These are phyloP conservation scores for Miscanthus lutarioriparius DNA, from an alignment of 176 grass and related monocot genomes.

Conservation along the genomic window DNA sequence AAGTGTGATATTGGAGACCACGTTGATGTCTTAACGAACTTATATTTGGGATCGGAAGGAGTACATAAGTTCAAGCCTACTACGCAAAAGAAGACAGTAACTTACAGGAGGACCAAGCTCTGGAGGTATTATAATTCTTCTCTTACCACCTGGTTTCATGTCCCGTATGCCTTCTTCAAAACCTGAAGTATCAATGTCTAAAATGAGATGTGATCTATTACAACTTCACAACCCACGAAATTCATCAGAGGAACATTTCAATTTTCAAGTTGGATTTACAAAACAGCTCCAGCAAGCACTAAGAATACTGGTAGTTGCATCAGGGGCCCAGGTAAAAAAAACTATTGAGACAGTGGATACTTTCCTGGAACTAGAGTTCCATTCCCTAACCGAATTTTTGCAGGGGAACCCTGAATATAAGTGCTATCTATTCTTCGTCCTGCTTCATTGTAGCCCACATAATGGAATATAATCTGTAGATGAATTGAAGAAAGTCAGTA, in stretches of 20 bases:
- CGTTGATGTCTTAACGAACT: background rate
- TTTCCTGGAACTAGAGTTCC: conserved; percentile 96
- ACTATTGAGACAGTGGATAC: conserved; percentile 20
- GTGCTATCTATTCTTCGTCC: conserved; percentile 97
- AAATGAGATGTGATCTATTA: conserved; percentile 36
- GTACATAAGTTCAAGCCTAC: conserved; percentile 22
- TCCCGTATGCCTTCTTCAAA: conserved; percentile 99
- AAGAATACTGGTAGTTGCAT: conserved; percentile 7
- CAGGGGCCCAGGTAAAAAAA: background rate
- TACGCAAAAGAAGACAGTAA: conserved; percentile 28
- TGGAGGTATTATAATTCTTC: conserved; percentile 93
- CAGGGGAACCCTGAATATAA: conserved; percentile 86
- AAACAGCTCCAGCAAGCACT: background rate
- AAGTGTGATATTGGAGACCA: background rate
- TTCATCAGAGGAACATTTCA: background rate
- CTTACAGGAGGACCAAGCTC: conserved; percentile 98
- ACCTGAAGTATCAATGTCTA: conserved; percentile 58
- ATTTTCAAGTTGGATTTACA: background rate
- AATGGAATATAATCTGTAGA: conserved; percentile 80
- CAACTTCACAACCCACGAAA: background rate
- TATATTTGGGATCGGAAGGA: background rate
- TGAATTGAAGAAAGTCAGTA: conserved; percentile 31
- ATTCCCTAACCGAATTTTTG: conserved; percentile 93
- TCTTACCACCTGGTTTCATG: conserved; percentile 92
- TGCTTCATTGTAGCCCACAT: conserved; percentile 94